phyloP scores from a whole-genome alignment of 1,284 basidiomycete genomes.

The Austroboletus olivaceoglutinosus region DNA sequence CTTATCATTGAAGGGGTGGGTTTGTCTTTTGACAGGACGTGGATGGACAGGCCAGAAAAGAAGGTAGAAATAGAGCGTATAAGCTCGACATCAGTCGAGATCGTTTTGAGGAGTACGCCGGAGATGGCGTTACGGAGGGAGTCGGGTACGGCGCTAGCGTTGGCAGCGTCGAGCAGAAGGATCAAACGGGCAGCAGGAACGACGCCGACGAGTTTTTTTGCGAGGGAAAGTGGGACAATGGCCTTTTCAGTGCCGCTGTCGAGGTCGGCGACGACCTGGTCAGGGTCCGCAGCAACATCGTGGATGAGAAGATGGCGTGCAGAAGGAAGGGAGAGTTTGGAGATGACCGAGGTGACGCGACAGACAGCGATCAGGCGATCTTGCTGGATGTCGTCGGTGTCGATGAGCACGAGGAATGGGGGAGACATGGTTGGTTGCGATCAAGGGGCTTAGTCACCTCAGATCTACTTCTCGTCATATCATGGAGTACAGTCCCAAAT shows the following conservation, averaged over 20 bases:
- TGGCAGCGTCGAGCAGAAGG: conserved; percentile 70
- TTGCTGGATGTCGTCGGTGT: conserved; percentile 38
- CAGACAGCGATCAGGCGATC: conserved; percentile 60
- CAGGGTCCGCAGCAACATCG: conserved; percentile 44
- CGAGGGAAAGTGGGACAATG: conserved; percentile 64
- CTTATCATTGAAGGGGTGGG: conserved; percentile 56
- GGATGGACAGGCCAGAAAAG: conserved; percentile 61
- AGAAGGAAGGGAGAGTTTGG: conserved; percentile 38
- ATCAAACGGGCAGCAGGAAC: conserved; percentile 75
- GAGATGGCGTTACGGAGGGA: conserved; percentile 69
- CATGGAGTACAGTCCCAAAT: conserved; percentile 67
- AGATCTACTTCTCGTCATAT: not conserved
- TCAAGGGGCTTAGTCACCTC: conserved; percentile 13
- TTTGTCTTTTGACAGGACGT: conserved; percentile 56
- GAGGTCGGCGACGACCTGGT: conserved; percentile 64
- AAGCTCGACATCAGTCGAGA: conserved; percentile 63
- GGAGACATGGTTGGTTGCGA: conserved; percentile 20
- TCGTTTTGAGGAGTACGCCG: conserved; percentile 74
- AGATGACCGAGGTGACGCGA: conserved; percentile 75
- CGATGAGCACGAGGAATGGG: conserved; percentile 61
- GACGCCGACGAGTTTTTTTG: conserved; percentile 63
- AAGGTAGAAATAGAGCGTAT: conserved; percentile 73
- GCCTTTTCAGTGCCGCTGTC: conserved; percentile 78
- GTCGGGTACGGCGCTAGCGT: conserved; percentile 71
- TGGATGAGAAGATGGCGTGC: conserved; percentile 56